Conservation (phyloP, 225 moss, liverwort and hornwort species). For the Sphagnum tenellum region DNA sequence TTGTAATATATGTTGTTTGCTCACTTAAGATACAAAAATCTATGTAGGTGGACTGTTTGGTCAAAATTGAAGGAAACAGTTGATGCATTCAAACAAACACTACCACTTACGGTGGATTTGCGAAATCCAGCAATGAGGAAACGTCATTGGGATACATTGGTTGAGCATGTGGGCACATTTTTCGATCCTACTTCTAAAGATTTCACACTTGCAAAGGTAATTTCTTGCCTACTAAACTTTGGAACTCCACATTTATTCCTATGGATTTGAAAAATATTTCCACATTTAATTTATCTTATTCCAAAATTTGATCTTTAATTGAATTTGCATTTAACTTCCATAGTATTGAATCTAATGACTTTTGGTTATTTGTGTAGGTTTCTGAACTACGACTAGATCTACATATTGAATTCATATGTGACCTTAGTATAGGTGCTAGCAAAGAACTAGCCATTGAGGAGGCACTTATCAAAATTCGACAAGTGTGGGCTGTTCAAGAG, state of each 20-base stretch:
- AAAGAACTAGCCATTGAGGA: conserved; percentile 74
- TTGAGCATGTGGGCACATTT: conserved; percentile 53
- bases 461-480: conserved; percentile 53
- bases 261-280: too few species aligned
- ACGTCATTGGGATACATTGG: conserved; percentile 62
- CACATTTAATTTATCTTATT: too few species aligned
- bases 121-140: conserved; percentile 55
- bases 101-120: conserved; percentile 64
- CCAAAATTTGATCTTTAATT: too few species aligned
- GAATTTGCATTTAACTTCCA: too few species aligned
- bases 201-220: conserved; percentile 64
- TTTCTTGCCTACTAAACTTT: not conserved
- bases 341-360: too few species aligned
- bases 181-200: conserved; percentile 57
- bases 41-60: conserved; percentile 58
- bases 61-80: conserved; percentile 55
- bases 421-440: conserved; percentile 61
- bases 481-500: conserved; percentile 47
- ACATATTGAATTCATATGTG: conserved; percentile 59
- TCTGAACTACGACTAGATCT: conserved; percentile 54
- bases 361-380: conserved; percentile 20
- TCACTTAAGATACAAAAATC: too few species aligned
- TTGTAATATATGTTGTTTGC: too few species aligned
- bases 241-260: too few species aligned
- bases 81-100: conserved; percentile 63